Conservation (phyloP, 177 flowering plant species). For the Tripterygium wilfordii region DNA sequence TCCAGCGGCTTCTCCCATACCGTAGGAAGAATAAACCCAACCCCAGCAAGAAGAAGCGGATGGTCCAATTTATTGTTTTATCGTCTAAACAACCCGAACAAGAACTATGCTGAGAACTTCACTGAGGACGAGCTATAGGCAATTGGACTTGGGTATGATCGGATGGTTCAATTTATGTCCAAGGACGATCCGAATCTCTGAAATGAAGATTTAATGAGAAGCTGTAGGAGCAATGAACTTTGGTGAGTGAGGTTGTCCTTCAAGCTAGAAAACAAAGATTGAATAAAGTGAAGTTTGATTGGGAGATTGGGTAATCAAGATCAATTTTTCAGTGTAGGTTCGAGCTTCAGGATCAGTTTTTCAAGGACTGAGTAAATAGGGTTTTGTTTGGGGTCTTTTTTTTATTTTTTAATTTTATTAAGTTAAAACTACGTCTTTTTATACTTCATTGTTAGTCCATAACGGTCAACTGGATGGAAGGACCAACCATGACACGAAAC, state of each 20-base stretch:
- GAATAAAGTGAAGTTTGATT: slow-evolving; percentile 93
- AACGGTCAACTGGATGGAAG: no score
- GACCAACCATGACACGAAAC: no score
- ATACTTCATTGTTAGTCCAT: no score
- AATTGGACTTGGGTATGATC: slow-evolving; percentile 90
- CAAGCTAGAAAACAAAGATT: slow-evolving; percentile 61
- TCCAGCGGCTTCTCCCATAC: slow-evolving; percentile 55
- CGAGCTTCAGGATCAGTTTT: slow-evolving; percentile 86
- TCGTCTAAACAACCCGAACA: slow-evolving; percentile 69
- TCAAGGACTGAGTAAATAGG: no score
- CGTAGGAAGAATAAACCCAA: slow-evolving; percentile 55
- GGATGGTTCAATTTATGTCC: slow-evolving; percentile 88
- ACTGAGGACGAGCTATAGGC: slow-evolving; percentile 69
- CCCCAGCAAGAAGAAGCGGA: slow-evolving; percentile 38
- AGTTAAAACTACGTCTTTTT: no score
- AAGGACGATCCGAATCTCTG: slow-evolving; percentile 73
- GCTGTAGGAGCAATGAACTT: slow-evolving; percentile 96
- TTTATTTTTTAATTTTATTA: no score
- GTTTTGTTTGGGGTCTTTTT: no score
- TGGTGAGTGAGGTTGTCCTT: slow-evolving; percentile 69
- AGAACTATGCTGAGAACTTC: slow-evolving; percentile 64
- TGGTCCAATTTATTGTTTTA: slow-evolving; percentile 73
- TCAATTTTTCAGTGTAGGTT: slow-evolving; percentile 88
- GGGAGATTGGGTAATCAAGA: slow-evolving; percentile 76
- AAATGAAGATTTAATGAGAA: slow-evolving; percentile 62